Evolutionary conservation across 176 grass and related monocot genomes (phyloP), one percentile per base, ranked within the genome.

Genomic region (Ensete ventricosum): DNA sequence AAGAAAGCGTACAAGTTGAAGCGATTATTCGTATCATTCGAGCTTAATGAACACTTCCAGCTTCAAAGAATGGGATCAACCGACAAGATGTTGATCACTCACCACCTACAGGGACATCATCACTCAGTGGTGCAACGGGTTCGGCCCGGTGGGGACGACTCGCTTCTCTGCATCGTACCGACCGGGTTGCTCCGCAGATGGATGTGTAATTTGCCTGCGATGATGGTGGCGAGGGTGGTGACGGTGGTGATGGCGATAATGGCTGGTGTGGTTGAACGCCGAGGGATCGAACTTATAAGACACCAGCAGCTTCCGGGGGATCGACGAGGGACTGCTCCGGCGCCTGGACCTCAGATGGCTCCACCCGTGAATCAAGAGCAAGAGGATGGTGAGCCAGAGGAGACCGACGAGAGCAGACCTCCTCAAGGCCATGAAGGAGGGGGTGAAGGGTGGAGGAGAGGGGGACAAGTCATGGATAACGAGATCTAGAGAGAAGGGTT

Each of bases 41-140:
- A 43, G 34, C 34, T 43, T 43, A 43, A 43, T 43, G 34, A 43
- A 43, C 34, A 43, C 63, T 26, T 26, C 2, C 63, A 65, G 23
- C 23, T 29, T 65, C 12, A 65, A 26, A 26, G 22, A 65, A 26
- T 43, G 34, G 34, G 34, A 43, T 43, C 34, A 6, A 43, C 34
- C 3, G 5, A 43, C 34, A 43, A 43, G 34, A 43, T 43, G 34
- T 43, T 0, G 58, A 62, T 19, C 58, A 22, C 58, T 21, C 17
- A 62, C 8, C 58, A 22, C 34, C 34, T 43, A 43, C 34, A 6
- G 4, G 34, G 34, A 62, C n/a, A 22, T 62, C 58, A 9, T 9
- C 68, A 65, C 48, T 84, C 80, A 92, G 49, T 96, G 92, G 55
- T 96, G 92, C 80, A 96, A 76, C 2, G 92, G 92, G 48, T 96